Evolutionary conservation across 2,329 filamentous ascomycete genomes (phyloP), one percentile per base, ranked within the genome.

Genomic region (Botryotinia calthae): DNA sequence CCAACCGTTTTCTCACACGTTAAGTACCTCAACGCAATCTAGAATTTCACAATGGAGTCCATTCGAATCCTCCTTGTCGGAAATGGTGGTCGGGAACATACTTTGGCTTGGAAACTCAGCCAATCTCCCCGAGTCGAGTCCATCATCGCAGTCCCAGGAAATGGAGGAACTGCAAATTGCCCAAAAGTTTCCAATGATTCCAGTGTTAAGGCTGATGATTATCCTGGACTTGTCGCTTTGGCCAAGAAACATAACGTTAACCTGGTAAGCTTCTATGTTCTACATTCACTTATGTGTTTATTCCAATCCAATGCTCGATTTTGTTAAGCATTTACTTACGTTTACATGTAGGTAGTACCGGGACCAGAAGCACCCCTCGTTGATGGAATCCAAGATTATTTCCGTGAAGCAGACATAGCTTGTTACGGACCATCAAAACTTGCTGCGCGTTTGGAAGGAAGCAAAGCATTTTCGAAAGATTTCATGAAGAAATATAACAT

Each of bases 401-500:
- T 98, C 85, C 86, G 89, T 54, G 77, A 75, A 18, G 77, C 71
- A 48, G 75, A 51, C 37, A 79, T 79, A 40, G 73, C 73, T 68
- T 79, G 78, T 69, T 98, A 98, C 80, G 96, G 95, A 2, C 96
- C 96, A 8, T 92, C 90, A 73, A 90, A 92, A 83, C 89, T 89
- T 66, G 95, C 96, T 34, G 95, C 96, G 28, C 88, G 89, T 62
- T 93, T 99, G 88, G 96, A 99, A 83, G 96, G 96, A 74, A 97
- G 93, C 84, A 99, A 99, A 86, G 93, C 95, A 18, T 98, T 97
- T 82, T 94, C 93, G 75, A 99, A 99, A 82, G 95, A 98, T 82
- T 98, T 98, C 81, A 99, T 98, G 96, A 91, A 92, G 82, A 90
- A 91, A 76, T 90, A 97, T 84, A 87, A 88, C 79, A 97, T 99